A percentile compares a stretch with the other conserved stretches of the same genome.
Conservation (phyloP, 352 stramenopile species). For the Phytophthora palmivora region DNA sequence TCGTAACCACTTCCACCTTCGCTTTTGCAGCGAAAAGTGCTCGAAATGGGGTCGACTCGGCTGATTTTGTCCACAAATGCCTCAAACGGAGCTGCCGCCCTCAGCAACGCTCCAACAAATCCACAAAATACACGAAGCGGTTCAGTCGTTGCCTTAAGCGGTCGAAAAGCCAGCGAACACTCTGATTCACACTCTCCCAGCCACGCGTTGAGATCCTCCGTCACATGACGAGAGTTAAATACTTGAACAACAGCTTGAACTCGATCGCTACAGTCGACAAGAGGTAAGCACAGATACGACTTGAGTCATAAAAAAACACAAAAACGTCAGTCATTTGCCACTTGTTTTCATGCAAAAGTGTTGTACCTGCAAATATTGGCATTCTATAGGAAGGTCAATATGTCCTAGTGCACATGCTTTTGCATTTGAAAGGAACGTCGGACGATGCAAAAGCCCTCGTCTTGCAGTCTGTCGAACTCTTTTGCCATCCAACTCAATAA, state of each 20-base stretch:
- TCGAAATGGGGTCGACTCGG: slow-evolving; percentile 4
- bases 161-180: slow-evolving; percentile 17
- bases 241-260: slow-evolving; percentile 73
- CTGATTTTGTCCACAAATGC: slow-evolving; percentile 22
- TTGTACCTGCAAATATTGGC: slow-evolving; percentile 53
- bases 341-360: neutral
- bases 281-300: slow-evolving; percentile 77
- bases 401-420: slow-evolving; percentile 27
- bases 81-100: slow-evolving; percentile 49
- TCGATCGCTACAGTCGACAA: slow-evolving; percentile 56
- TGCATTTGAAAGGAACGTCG: slow-evolving; percentile 45
- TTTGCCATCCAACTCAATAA: slow-evolving; percentile 70
- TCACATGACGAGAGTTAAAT: slow-evolving; percentile 68
- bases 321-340: slow-evolving; percentile 1
- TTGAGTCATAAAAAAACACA: slow-evolving; percentile 12
- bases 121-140: slow-evolving; percentile 69
- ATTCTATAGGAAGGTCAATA: slow-evolving; percentile 36
- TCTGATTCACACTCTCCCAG: slow-evolving; percentile 41
- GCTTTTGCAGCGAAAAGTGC: slow-evolving; percentile 3
- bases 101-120: slow-evolving; percentile 66
- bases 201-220: slow-evolving; percentile 49
- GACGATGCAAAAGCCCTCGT: slow-evolving; percentile 15
- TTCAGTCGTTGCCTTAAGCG: slow-evolving; percentile 28
- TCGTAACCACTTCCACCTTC: neutral
- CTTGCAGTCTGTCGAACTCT: slow-evolving; percentile 48